Evolutionary conservation across 2,329 filamentous ascomycete species (phyloP).

Genomic region (Aureobasidium uvarum): DNA sequence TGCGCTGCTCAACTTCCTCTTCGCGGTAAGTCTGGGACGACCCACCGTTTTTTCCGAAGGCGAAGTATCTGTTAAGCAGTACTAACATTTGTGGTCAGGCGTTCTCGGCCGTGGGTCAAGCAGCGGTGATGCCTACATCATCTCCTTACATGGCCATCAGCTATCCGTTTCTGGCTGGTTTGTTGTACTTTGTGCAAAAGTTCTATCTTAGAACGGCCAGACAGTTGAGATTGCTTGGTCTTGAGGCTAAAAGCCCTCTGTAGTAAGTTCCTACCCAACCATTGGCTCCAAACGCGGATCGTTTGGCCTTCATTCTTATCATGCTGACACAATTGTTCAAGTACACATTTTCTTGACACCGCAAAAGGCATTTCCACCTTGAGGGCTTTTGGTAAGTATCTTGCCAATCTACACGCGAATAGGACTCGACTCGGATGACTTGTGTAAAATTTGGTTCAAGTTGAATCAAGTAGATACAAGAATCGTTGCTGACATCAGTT

Average conservation of each 20-base stretch:
- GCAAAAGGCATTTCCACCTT: constrained; percentile 51
- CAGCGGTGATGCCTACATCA: constrained; percentile 44
- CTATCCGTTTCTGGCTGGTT: constrained; percentile 41
- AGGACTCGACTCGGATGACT: too few species aligned
- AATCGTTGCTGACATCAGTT: constrained; percentile 42
- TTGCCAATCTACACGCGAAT: not conserved
- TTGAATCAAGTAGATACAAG: not conserved
- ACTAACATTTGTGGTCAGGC: constrained; percentile 20
- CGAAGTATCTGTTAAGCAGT: not conserved
- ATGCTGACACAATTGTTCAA: constrained; percentile 41
- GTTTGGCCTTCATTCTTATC: constrained; percentile 33
- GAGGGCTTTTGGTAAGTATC: constrained; percentile 51
- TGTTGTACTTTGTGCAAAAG: constrained; percentile 49
- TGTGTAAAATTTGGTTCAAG: not conserved
- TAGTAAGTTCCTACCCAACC: constrained; percentile 41
- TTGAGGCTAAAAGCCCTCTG: constrained; percentile 52
- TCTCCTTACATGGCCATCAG: constrained; percentile 33
- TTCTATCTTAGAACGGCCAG: constrained; percentile 51
- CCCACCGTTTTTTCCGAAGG: not conserved
- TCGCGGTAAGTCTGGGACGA: not conserved
- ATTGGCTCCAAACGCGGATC: too few species aligned
- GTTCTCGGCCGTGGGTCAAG: constrained; percentile 41
- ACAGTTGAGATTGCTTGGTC: constrained; percentile 54
- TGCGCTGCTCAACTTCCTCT: constrained; percentile 21
- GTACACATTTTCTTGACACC: constrained; percentile 54